Evolutionary conservation across 2,329 filamentous ascomycete species (phyloP), one percentile per base, ranked within the genome.

Genomic region (Colletotrichum orbiculare): DNA sequence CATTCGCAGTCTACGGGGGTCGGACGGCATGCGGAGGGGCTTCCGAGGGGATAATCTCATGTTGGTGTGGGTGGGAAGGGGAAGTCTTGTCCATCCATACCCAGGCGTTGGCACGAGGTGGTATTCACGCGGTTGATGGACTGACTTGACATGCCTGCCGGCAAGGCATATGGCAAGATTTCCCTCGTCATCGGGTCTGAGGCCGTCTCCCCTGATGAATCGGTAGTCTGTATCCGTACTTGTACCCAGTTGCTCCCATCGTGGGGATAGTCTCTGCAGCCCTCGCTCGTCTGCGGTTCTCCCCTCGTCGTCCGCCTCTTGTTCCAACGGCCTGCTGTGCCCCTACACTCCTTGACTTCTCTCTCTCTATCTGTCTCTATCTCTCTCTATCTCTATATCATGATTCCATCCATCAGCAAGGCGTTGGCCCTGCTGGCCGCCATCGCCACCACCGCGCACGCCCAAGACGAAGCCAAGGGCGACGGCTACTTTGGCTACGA

Each of bases 401-500:
- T 63, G 53, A 17, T 15, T 12, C 15, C 41, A 12, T 54, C 38
- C 38, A 10, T 48, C 63, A 48, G 69, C 66, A 60, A 54, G 60
- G 60, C 60, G 3, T 41, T 73, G 71, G 56, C 73, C 69, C 38
- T 76, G 70, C 56, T 71, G 60, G 60, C 70, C 52, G 15, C 61
- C 60, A 74, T 75, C 55, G 68, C 74, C 37, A 71, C 75, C 54
- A 61, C 70, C 13, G 75, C 74, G 50, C 74, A 71, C 54, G 77
- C 76, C 2, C 68, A 68, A 39, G 69, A 71, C 12, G 70, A 72
- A 6, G 8, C 64, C 8, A 49, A 41, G 38, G 55, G 50, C 2
- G 76, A 81, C 64, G 85, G 85, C 66, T 89, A 89, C 72, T 79
- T 83, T 13, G 85, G 85, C 54, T 88, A 88, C 74, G 78, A 80